Evolutionary conservation across 2,329 filamentous ascomycete genomes (phyloP), one percentile per base, ranked within the genome.

Genomic region (Lasiodiplodia citricola): DNA sequence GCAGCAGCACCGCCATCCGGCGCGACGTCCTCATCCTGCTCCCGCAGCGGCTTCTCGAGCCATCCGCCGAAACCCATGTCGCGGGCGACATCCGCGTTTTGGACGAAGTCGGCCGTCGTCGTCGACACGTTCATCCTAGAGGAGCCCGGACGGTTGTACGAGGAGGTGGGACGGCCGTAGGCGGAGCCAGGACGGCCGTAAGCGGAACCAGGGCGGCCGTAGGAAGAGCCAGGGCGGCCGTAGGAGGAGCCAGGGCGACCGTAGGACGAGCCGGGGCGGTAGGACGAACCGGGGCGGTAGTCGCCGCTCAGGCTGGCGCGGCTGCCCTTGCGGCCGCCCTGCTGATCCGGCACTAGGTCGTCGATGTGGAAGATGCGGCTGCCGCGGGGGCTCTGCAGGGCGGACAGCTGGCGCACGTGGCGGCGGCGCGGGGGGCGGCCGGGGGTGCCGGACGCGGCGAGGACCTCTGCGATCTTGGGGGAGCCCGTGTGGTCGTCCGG

Each of bases 331-430:
- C 38, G 41, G 57, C 18, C 28, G 31, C 7, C 18, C 10, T 47
- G 44, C 18, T 21, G 14, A 2, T 47, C 44, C 8, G 60, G 60
- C 4, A 64, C 41, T 5, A 64, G 28, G 31, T 64, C 60, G 47
- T 64, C 60, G 60, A 64, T 64, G 47, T 64, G 60, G 25, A 21
- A 52, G 25, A 64, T 47, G 31, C 60, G 47, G 54, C 54, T 58
- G 41, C 54, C 55, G n/a, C 54, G 52, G 7, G 65, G 65, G 54
- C 25, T 38, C 14, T 38, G 41, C 10, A 58, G 28, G 8, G 65
- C 65, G 7, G 21, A 31, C 41, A 58, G 41, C 38, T 35, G 37
- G 38, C 65, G 54, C 11, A 38, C 47, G 54, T 67, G 65, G 65
- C 65, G 38, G 41, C 51, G 50, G 0, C 57, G 38, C 6, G 23